Percentiles rank a stretch among this genome's conserved stretches.
Conservation (phyloP, 441 rosid species). For the Pelargonium fulgidum region DNA sequence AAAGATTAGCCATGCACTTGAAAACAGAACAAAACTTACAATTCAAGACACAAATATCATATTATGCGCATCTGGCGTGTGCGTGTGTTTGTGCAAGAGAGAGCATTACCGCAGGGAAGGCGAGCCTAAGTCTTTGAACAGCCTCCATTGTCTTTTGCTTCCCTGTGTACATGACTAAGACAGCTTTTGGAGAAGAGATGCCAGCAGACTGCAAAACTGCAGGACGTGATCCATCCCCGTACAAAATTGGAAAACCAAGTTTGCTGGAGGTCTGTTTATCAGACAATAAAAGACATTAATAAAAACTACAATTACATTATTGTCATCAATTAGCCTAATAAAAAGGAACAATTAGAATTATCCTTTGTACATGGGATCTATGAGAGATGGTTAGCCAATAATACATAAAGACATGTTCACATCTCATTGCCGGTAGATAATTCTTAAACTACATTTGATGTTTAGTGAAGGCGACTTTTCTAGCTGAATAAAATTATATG, state of each 20-base stretch:
- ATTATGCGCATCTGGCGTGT: too few species aligned
- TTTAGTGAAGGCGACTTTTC: too few species aligned
- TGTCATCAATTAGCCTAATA: neutral
- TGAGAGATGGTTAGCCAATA: too few species aligned
- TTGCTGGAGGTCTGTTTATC: constrained; percentile 59
- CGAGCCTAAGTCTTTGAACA: constrained; percentile 78
- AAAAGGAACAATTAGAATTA: neutral
- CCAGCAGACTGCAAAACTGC: constrained; percentile 83
- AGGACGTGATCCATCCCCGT: constrained; percentile 87
- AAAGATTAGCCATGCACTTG: constrained; percentile 10
- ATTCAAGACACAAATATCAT: too few species aligned
- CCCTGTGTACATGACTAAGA: constrained; percentile 84
- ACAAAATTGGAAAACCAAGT: constrained; percentile 78
- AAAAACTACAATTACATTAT: neutral
- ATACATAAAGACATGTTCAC: too few species aligned
- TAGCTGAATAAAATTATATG: too few species aligned
- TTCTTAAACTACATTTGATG: too few species aligned
- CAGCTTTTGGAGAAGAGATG: constrained; percentile 78
- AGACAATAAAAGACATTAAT: neutral
- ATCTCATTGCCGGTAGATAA: too few species aligned
- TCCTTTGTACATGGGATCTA: too few species aligned
- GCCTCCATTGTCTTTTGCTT: constrained; percentile 73
- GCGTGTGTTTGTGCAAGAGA: constrained; percentile 10
- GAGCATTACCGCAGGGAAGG: constrained; percentile 62
- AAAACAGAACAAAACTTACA: neutral